phyloP scores from a whole-genome alignment of 1,139 yeast species.

The Protomyces macrosporus region DNA sequence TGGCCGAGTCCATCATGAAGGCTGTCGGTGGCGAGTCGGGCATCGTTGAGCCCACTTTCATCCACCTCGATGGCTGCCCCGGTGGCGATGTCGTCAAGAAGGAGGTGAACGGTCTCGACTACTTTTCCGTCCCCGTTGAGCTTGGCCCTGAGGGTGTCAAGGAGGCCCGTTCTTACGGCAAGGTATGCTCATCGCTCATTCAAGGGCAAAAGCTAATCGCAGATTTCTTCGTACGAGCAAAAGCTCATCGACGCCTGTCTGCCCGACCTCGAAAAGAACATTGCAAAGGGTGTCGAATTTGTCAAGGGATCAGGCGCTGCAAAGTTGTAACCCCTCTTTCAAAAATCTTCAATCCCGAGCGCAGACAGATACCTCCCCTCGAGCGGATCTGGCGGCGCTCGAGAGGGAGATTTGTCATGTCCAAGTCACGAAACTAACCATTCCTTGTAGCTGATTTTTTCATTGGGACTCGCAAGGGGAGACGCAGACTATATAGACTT shows the following conservation, averaged over 20 bases:
- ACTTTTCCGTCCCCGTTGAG: conserved; percentile 87
- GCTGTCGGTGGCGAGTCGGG: conserved; percentile 26
- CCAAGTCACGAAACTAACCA: background rate
- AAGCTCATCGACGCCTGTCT: conserved; percentile 51
- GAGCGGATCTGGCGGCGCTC: background rate
- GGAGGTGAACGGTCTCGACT: conserved; percentile 69
- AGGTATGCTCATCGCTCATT: background rate
- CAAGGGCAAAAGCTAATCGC: background rate
- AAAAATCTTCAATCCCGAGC: background rate
- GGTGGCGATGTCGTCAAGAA: conserved; percentile 63
- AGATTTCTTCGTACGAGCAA: conserved; percentile 78
- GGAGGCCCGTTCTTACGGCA: conserved; percentile 22
- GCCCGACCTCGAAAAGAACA: conserved; percentile 51
- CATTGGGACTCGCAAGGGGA: background rate
- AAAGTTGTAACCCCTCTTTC: conserved; percentile 22
- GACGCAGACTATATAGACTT: background rate
- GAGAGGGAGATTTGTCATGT: background rate
- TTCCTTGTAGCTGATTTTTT: background rate
- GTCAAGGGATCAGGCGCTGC: conserved; percentile 15
- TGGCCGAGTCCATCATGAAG: conserved; percentile 25
- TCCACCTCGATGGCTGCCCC: conserved; percentile 46
- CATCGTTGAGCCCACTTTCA: conserved; percentile 52
- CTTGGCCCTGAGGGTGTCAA: conserved; percentile 48
- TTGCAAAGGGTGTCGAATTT: conserved; percentile 53
- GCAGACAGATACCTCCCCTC: background rate